Conservation (phyloP, 106 monocot genomes). For the Iris macrosiphon region DNA sequence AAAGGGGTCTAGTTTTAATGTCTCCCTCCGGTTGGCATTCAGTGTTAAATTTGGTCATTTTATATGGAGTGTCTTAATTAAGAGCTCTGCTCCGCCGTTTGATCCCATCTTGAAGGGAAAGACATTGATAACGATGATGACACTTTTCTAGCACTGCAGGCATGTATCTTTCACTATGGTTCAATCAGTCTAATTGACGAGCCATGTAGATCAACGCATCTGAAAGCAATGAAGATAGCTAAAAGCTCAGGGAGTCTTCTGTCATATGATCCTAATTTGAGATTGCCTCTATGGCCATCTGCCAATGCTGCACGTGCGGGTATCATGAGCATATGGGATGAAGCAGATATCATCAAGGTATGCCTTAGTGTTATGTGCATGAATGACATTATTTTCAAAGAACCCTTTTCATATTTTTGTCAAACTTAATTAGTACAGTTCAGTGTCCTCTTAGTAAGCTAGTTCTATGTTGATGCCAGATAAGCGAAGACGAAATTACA, state of each 20-base stretch:
- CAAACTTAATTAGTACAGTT: too few relatives aligned
- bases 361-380: too few relatives aligned
- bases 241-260: conserved; percentile 19
- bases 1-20: too few relatives aligned
- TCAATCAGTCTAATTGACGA: conserved; percentile 32
- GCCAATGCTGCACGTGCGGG: conserved; percentile 21
- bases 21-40: too few relatives aligned
- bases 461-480: too few relatives aligned
- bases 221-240: conserved; percentile 21
- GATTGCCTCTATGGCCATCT: conserved; percentile 19
- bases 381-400: too few relatives aligned
- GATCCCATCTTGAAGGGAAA: neutral
- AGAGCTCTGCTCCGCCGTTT: too few relatives aligned
- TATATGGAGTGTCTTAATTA: too few relatives aligned
- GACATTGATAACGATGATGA: neutral
- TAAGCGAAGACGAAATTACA: conserved; percentile 42
- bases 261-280: conserved; percentile 32
- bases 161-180: conserved; percentile 24
- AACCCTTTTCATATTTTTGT: too few relatives aligned
- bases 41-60: too few relatives aligned
- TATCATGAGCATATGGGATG: conserved; percentile 31
- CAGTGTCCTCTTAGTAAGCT: too few relatives aligned
- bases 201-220: conserved; percentile 28
- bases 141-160: conserved; percentile 7
- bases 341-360: conserved; percentile 37